Base-by-base conservation (phyloP, 805 yeast genomes). In the Yamadazyma paraphyllophila region DNA sequence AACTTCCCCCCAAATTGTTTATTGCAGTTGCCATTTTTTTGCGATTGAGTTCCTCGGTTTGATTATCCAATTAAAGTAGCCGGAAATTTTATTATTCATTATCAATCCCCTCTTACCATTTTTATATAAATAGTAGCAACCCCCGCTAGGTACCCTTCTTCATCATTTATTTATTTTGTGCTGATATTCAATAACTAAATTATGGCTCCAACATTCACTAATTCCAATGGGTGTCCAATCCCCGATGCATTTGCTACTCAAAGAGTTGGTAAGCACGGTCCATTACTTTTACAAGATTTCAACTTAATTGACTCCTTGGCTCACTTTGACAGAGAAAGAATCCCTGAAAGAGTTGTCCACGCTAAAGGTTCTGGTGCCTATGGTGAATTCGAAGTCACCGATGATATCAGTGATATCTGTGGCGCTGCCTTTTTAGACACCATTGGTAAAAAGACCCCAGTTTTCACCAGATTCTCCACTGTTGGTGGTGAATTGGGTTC, bases 281-380 rank as follows among this genome's bases (percentile, higher is more conserved):
- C 95, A 5, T 66, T 87, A 53, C 69, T 88, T 48, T 68, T 88
- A 58, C 95, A 88, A 63, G 96, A 88, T 63, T 83, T 85, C 69
- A 82, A 82, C 62, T 69, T 88, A 66, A 74, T 88, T 56, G 96
- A 88, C 58, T 77, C 88, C 2, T 66, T 88, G 47, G 90, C 96
- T n/a, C 96, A 88, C 65, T 88, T 88, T 58, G 94, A 86, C 69
- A 76, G 96, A 55, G 96, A 88, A 69, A 74, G 96, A 66, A 84
- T 88, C 53, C 96, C 96, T 9, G 96, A 88, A 69, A 77, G 96
- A 68, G 95, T 88, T 46, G 96, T 88, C 29, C 96, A 88, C 61
- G 96, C 96, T 46, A 88, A 88, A 63, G 96, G 96, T 55, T 85
- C 91, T 12, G 96, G 96, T 60, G 96, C 96, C 6, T 87, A 75